Percentiles rank a stretch among this genome's conserved stretches.
Conservation (phyloP, 257 asterid genomes). For the Penstemon barbatus region DNA sequence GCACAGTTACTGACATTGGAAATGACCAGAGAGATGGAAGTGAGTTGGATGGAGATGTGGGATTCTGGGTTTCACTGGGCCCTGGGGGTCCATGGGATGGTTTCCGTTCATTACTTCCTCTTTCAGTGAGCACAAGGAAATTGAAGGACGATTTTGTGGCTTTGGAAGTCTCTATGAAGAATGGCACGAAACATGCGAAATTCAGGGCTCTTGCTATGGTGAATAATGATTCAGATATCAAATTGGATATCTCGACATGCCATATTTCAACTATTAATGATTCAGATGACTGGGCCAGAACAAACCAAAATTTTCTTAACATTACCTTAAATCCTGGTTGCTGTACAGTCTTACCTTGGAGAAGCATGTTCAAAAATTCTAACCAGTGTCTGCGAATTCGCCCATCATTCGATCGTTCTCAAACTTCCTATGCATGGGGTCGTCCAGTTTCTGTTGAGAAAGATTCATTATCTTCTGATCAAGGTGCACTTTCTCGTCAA, state of each 20-base stretch:
- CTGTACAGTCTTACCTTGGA: conserved; percentile 79
- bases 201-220: conserved; percentile 79
- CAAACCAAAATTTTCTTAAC: conserved; percentile 43
- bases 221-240: conserved; percentile 81
- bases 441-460: conserved; percentile 71
- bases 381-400: conserved; percentile 79
- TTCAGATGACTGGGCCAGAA: conserved; percentile 37
- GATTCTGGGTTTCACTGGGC: conserved; percentile 86
- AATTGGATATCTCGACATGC: conserved; percentile 66
- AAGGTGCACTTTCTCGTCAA: conserved; percentile 67
- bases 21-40: conserved; percentile 45
- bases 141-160: conserved; percentile 80
- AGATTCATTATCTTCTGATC: conserved; percentile 67
- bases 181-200: conserved; percentile 84
- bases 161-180: conserved; percentile 73
- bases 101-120: conserved; percentile 88
- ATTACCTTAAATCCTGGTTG: conserved; percentile 53
- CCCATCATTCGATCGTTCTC: conserved; percentile 62
- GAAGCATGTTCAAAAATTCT: conserved; percentile 67
- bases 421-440: conserved; percentile 79
- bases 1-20: conserved; percentile 52
- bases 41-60: conserved; percentile 62
- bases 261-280: conserved; percentile 39
- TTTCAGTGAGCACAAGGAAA: conserved; percentile 72
- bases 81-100: conserved; percentile 95